Evolutionary conservation across 139 green algal species (phyloP), one percentile per base, ranked within the genome.

Genomic region (Chlorella sp.): DNA sequence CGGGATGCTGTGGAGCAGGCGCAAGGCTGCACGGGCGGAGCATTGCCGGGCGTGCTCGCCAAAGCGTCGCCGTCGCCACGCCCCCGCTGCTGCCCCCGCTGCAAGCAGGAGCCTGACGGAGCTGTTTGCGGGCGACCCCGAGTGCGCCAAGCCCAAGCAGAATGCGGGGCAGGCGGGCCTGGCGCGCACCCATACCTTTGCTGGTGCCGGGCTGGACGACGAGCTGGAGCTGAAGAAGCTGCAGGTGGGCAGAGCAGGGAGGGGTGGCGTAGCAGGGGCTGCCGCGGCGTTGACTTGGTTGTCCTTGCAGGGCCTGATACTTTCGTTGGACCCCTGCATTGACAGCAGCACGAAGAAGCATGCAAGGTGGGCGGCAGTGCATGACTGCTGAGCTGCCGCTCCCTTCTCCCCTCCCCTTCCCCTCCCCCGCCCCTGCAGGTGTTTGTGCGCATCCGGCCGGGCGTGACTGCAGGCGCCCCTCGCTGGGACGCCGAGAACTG

Each of bases 381-480:
- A 20, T 32, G 30, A 6, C 28, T 69, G 63, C 4, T 69, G 63
- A 30, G 63, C 63, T 69, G 63, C 63, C 4, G 28, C 26, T 69
- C 28, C 26, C 13, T 20, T 2, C 3, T 69, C 25, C 26, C 28
- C 62, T 69, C 28, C 28, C 26, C 25, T 17, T 21, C 63, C 63
- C 26, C 18, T 36, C 1, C 73, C 16, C 9, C 36, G 0, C n/a
- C n/a, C 44, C 44, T 81, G 71, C 82, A 93, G 87, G 91, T 94
- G 12, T 82, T 90, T 65, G 81, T 94, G 41, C 86, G 91, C 51
- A 92, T 94, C 74, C 82, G 91, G 17, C 91, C 91, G 18, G 78
- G 74, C 3, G 39, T 78, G 17, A 73, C 69, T 0, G 68, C 87
- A 12, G 79, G 71, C 7, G 70, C 84, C 25, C 70, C 60, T 36